Evolutionary conservation across 2,329 filamentous ascomycete genomes (phyloP).

Genomic region (Sarocladiaceae sp.): DNA sequence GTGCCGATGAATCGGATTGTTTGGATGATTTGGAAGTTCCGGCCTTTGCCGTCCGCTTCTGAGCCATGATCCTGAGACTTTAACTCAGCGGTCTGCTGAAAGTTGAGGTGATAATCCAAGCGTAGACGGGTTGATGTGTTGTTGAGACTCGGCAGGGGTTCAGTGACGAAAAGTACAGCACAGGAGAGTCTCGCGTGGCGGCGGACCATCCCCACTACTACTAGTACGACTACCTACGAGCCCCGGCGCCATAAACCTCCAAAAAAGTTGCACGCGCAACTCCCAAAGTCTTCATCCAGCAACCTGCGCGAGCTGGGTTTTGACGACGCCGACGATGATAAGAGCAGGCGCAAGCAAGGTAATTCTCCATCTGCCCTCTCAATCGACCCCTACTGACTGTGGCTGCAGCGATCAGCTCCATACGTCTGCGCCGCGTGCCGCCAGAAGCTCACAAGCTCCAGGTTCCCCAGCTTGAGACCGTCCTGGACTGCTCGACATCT

Average conservation of each 20-base stretch:
- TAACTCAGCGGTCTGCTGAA: neutral
- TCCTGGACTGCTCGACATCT: constrained; percentile 17
- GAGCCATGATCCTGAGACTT: constrained; percentile 17
- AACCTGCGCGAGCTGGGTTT: neutral
- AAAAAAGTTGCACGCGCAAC: constrained; percentile 7
- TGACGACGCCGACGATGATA: constrained; percentile 29
- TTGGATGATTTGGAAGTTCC: constrained; percentile 19
- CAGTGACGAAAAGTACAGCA: neutral
- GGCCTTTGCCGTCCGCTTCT: constrained; percentile 27
- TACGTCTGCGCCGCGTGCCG: constrained; percentile 37
- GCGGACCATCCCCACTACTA: constrained; percentile 6
- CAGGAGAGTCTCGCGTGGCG: neutral
- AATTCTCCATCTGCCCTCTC: constrained; percentile 10
- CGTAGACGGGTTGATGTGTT: neutral
- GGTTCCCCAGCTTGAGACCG: constrained; percentile 7
- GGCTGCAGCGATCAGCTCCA: constrained; percentile 25
- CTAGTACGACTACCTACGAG: too few species aligned
- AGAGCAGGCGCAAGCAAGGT: constrained; percentile 36
- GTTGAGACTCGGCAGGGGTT: neutral
- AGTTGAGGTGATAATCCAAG: neutral
- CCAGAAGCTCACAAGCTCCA: constrained; percentile 18
- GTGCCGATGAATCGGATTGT: constrained; percentile 23
- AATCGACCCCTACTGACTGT: constrained; percentile 9
- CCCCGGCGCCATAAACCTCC: too few species aligned
- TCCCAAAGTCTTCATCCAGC: neutral